Percentiles rank a stretch among this genome's conserved stretches.
Evolutionary conservation across 2,329 filamentous ascomycete species (phyloP).

Genomic region (Pseudogymnoascus sp.): DNA sequence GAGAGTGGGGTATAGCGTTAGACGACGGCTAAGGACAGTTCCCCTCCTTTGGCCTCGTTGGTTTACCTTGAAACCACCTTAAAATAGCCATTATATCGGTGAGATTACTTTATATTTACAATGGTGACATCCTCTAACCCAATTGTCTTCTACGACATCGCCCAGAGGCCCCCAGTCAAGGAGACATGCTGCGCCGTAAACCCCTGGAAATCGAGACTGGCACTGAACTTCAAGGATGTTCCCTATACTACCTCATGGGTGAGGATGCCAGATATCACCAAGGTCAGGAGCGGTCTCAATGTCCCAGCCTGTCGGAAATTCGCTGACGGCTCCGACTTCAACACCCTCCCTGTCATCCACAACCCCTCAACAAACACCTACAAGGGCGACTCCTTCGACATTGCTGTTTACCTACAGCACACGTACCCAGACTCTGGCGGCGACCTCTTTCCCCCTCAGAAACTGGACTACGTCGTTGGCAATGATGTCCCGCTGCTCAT

Average conservation of each 20-base stretch:
- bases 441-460: slow-evolving; percentile 37
- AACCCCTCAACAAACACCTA: slow-evolving; percentile 34
- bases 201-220: slow-evolving; percentile 42
- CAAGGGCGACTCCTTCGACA: slow-evolving; percentile 58
- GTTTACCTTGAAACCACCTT: background rate
- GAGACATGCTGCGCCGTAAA: slow-evolving; percentile 30
- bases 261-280: slow-evolving; percentile 41
- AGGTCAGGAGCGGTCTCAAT: slow-evolving; percentile 38
- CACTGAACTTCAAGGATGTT: slow-evolving; percentile 41
- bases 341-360: slow-evolving; percentile 50
- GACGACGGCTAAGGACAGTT: background rate
- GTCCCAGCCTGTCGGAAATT: slow-evolving; percentile 45
- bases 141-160: slow-evolving; percentile 12
- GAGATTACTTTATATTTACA: background rate
- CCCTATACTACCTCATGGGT: slow-evolving; percentile 45
- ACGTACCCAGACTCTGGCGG: slow-evolving; percentile 40
- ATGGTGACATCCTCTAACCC: slow-evolving; percentile 1
- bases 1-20: background rate
- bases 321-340: slow-evolving; percentile 48
- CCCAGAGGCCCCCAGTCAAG: slow-evolving; percentile 7
- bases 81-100: background rate
- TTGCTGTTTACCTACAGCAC: slow-evolving; percentile 50
- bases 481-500: slow-evolving; percentile 25
- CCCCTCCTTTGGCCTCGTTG: background rate
- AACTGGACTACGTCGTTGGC: slow-evolving; percentile 33